Conservation (phyloP, 495 filamentous ascomycete genomes). For the Aspergillus heteromorphus region DNA sequence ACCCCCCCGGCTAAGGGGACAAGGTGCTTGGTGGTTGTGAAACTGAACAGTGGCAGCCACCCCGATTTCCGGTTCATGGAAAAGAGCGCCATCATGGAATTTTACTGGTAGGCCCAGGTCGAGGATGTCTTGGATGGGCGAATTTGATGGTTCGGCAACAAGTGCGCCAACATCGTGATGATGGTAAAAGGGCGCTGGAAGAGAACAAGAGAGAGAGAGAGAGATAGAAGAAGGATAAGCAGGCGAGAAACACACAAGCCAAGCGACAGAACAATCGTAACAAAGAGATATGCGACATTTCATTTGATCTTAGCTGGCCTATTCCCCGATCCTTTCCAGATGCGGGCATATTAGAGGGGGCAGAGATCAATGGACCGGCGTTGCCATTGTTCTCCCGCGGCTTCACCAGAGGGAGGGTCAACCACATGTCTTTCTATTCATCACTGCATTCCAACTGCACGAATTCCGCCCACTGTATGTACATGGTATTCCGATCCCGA, state of each 20-base stretch:
- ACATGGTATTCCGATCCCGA: slow-evolving; percentile 1
- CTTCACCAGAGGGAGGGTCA: not conserved
- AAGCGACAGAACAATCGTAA: not conserved
- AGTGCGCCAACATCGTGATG: not conserved
- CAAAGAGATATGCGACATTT: not conserved
- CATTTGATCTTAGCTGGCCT: not conserved
- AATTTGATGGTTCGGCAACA: not conserved
- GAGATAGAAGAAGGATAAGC: not conserved
- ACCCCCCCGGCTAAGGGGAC: slow-evolving; percentile 47
- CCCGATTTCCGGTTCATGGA: slow-evolving; percentile 15
- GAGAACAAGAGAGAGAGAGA: not conserved
- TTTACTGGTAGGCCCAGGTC: not conserved
- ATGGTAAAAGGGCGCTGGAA: not conserved
- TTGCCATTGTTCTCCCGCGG: slow-evolving; percentile 19
- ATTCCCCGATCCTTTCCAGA: slow-evolving; percentile 4
- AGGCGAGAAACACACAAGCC: not conserved
- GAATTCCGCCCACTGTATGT: slow-evolving; percentile 6
- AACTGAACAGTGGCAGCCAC: slow-evolving; percentile 61
- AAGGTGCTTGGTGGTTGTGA: slow-evolving; percentile 62
- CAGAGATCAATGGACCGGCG: slow-evolving; percentile 12
- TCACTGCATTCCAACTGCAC: slow-evolving; percentile 8
- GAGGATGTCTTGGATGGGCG: not conserved
- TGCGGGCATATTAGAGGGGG: slow-evolving; percentile 22
- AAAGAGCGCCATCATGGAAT: not conserved
- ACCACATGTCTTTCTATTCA: slow-evolving; percentile 5